phyloP scores from a whole-genome alignment of 2,329 filamentous ascomycete species.

The Fusarium sp. region DNA sequence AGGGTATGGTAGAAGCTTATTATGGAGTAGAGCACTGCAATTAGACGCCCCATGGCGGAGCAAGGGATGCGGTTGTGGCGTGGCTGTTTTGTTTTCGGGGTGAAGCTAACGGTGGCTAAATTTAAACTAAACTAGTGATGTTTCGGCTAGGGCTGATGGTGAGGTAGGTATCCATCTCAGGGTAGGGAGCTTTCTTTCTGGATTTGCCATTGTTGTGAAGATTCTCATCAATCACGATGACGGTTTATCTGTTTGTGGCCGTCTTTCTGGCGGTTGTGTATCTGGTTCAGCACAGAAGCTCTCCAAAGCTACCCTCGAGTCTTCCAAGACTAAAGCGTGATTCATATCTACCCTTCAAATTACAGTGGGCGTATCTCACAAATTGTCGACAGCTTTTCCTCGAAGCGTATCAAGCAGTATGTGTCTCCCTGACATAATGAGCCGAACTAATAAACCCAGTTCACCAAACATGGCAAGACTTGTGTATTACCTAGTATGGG shows the following conservation, averaged over 20 bases:
- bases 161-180: neutral
- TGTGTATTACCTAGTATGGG: conserved; percentile 57
- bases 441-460: conserved; percentile 25
- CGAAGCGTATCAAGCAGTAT: conserved; percentile 49
- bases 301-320: conserved; percentile 1
- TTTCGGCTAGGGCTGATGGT: conserved; percentile 21
- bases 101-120: neutral
- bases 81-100: neutral
- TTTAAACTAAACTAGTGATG: neutral
- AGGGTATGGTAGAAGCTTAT: neutral
- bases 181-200: neutral
- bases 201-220: neutral
- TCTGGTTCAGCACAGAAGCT: neutral
- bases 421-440: accelerated
- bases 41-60: neutral
- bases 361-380: conserved; percentile 42
- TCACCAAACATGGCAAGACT: conserved; percentile 54
- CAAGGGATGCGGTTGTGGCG: conserved; percentile 1
- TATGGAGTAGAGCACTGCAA: neutral
- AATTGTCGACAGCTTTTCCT: conserved; percentile 47
- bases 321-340: neutral
- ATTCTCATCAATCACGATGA: conserved; percentile 6
- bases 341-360: conserved; percentile 14
- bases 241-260: neutral
- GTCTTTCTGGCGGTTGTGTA: neutral